Conservation (phyloP, 2,329 filamentous ascomycete species). For the Cercospora brassicicola region DNA sequence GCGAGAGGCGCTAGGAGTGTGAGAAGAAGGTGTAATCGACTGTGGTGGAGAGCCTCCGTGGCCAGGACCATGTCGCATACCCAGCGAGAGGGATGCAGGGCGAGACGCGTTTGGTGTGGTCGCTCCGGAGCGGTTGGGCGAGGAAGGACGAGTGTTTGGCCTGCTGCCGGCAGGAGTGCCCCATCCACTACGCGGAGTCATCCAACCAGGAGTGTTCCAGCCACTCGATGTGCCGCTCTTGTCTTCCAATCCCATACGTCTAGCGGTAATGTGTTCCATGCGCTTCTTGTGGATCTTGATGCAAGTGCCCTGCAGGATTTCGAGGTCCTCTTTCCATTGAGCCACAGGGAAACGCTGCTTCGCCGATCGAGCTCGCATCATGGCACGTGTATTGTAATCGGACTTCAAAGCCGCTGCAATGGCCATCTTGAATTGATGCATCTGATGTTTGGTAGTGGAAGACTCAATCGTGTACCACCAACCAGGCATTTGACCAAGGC, state of each 20-base stretch:
- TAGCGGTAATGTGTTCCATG: constrained; percentile 41
- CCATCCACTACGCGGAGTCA: constrained; percentile 46
- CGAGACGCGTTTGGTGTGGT: constrained; percentile 27
- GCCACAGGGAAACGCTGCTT: constrained; percentile 67
- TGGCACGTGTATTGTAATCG: constrained; percentile 55
- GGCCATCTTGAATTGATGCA: constrained; percentile 65
- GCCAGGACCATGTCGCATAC: constrained; percentile 36
- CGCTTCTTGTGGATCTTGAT: constrained; percentile 59
- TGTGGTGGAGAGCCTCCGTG: constrained; percentile 29
- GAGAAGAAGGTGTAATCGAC: constrained; percentile 15
- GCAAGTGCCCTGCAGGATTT: constrained; percentile 60
- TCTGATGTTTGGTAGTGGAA: constrained; percentile 61
- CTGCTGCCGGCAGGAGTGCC: constrained; percentile 37
- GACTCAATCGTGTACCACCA: constrained; percentile 72
- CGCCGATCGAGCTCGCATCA: constrained; percentile 65
- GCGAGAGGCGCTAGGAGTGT: constrained; percentile 22
- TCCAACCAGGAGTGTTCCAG: constrained; percentile 42
- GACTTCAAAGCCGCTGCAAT: constrained; percentile 63
- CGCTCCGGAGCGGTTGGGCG: constrained; percentile 35
- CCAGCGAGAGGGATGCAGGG: constrained; percentile 32
- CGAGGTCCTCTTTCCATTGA: constrained; percentile 65
- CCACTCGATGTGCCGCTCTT: constrained; percentile 36
- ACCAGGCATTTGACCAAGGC: constrained; percentile 69
- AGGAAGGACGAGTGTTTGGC: constrained; percentile 36
- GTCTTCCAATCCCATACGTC: constrained; percentile 36